Conservation (phyloP, 2,329 filamentous ascomycete species). For the Graphium sp. region DNA sequence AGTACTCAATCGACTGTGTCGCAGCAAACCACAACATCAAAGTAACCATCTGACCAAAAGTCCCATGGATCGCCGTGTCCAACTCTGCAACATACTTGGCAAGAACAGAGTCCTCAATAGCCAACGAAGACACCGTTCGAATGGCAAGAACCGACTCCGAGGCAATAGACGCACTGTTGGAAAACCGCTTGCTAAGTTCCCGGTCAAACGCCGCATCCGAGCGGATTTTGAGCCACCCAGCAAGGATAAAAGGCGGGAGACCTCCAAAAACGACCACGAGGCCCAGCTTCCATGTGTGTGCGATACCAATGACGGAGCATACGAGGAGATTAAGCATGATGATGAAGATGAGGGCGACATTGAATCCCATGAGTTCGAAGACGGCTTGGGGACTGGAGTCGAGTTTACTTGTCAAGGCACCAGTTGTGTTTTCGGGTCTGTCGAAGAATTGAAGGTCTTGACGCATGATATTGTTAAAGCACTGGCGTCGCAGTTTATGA, state of each 20-base stretch:
- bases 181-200: slow-evolving; percentile 23
- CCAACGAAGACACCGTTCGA: slow-evolving; percentile 28
- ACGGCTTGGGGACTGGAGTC: slow-evolving; percentile 13
- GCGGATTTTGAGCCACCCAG: slow-evolving; percentile 29
- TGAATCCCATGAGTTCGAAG: slow-evolving; percentile 31
- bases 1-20: slow-evolving; percentile 18
- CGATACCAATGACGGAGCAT: slow-evolving; percentile 25
- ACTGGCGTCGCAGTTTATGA: slow-evolving; percentile 14
- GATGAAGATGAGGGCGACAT: slow-evolving; percentile 27
- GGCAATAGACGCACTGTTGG: slow-evolving; percentile 27
- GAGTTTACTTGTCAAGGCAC: slow-evolving; percentile 16
- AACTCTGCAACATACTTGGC: slow-evolving; percentile 15
- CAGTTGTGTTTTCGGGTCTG: slow-evolving; percentile 16
- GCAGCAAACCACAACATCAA: slow-evolving; percentile 23
- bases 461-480: slow-evolving; percentile 33
- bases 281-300: slow-evolving; percentile 30
- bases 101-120: slow-evolving; percentile 24
- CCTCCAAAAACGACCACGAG: slow-evolving; percentile 27
- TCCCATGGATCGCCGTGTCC: slow-evolving; percentile 13
- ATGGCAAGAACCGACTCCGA: slow-evolving; percentile 31
- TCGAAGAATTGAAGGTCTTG: slow-evolving; percentile 35
- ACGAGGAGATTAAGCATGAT: slow-evolving; percentile 25
- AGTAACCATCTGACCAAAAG: slow-evolving; percentile 14
- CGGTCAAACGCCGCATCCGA: slow-evolving; percentile 28
- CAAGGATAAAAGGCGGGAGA: slow-evolving; percentile 23